Percentiles rank a stretch among this genome's conserved stretches.
phyloP scores from a whole-genome alignment of 139 green algal species.

The Coelastrella sp. region DNA sequence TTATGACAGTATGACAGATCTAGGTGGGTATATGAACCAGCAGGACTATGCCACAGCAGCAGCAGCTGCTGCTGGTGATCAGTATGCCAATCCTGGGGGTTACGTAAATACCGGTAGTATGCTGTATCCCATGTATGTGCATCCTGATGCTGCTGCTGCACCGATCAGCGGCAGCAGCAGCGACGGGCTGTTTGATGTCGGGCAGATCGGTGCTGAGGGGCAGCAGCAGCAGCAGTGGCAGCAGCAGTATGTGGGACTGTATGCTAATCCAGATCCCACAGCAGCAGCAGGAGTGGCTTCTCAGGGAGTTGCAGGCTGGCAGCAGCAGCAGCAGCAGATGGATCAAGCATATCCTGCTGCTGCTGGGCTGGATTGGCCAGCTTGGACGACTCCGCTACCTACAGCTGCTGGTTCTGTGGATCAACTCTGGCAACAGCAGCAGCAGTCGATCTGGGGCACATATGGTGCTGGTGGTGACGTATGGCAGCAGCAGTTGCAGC shows the following conservation, averaged over 20 bases:
- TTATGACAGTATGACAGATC: not conserved
- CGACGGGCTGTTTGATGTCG: not conserved
- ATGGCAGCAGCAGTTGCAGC: not conserved
- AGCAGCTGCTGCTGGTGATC: not conserved
- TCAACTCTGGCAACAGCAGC: not conserved
- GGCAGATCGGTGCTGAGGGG: not conserved
- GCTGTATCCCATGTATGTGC: not conserved
- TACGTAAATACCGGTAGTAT: not conserved
- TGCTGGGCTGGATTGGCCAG: slow-evolving; percentile 5
- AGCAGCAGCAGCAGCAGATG: not conserved
- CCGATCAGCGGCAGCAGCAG: not conserved
- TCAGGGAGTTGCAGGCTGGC: not conserved
- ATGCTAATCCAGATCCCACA: not conserved
- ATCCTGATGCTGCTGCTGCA: slow-evolving; percentile 7
- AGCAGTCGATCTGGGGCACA: not conserved
- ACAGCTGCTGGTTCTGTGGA: not conserved
- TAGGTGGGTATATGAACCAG: slow-evolving; percentile 11
- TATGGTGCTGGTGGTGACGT: not conserved
- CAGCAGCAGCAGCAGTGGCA: not conserved
- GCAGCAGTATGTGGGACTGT: not conserved
- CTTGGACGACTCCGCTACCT: not conserved
- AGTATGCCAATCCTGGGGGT: not conserved
- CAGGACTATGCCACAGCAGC: not conserved
- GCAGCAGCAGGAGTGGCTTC: not conserved
- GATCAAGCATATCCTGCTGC: not conserved